Evolutionary conservation across 1,139 yeast genomes (phyloP).

Genomic region (Williopsis jadinii): DNA sequence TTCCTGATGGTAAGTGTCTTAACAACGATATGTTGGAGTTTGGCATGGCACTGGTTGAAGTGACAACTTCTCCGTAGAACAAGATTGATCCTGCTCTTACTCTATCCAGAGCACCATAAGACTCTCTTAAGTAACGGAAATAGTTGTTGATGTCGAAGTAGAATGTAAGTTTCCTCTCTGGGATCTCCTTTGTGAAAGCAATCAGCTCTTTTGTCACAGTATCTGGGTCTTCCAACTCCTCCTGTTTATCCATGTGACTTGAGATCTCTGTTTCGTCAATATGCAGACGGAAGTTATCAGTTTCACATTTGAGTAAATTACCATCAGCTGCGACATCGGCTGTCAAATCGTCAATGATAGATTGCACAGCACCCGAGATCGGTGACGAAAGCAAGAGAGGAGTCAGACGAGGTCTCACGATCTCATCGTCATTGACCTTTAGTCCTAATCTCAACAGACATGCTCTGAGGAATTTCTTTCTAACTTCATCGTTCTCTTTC

Average conservation of each 20-base stretch:
- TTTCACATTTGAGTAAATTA: constrained; percentile 38
- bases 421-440: constrained; percentile 47
- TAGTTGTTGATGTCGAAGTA: constrained; percentile 61
- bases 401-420: constrained; percentile 57
- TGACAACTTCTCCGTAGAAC: constrained; percentile 81
- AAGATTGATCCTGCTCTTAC: constrained; percentile 54
- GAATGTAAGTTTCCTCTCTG: constrained; percentile 54
- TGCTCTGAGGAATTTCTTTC: constrained; percentile 50
- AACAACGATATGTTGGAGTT: constrained; percentile 64
- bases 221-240: constrained; percentile 43
- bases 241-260: constrained; percentile 23
- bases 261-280: constrained; percentile 23
- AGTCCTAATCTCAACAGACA: constrained; percentile 58
- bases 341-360: constrained; percentile 17
- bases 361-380: constrained; percentile 9
- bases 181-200: constrained; percentile 35
- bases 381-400: constrained; percentile 36
- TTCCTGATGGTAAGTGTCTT: constrained; percentile 60
- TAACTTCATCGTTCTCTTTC: constrained; percentile 34
- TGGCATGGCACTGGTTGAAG: constrained; percentile 77
- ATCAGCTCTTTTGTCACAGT: constrained; percentile 43
- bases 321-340: constrained; percentile 35
- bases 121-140: constrained; percentile 37
- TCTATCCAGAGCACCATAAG: constrained; percentile 19
- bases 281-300: constrained; percentile 48